Percentiles rank a stretch among this genome's conserved stretches.
Evolutionary conservation across 805 yeast species (phyloP).

Genomic region (Jamesozyma jinghongensis): DNA sequence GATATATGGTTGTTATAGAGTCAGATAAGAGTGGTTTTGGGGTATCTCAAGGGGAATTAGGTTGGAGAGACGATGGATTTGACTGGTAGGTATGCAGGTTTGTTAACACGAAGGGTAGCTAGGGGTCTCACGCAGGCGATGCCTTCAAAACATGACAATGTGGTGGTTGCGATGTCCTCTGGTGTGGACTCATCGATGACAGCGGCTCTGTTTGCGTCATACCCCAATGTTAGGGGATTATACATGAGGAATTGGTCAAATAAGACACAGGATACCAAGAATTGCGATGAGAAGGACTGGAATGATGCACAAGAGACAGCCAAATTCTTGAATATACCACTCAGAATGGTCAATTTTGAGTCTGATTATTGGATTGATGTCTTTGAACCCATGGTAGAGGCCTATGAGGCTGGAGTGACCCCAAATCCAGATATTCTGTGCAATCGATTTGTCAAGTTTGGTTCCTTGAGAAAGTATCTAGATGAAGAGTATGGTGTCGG

Average conservation of each 20-base stretch:
- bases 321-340: conserved; percentile 49
- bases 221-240: conserved; percentile 61
- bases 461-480: conserved; percentile 55
- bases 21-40: too few species aligned
- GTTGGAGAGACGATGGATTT: too few species aligned
- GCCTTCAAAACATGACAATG: conserved; percentile 48
- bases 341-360: conserved; percentile 76
- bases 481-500: conserved; percentile 30
- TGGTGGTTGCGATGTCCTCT: conserved; percentile 87
- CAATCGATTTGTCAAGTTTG: conserved; percentile 80
- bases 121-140: not conserved
- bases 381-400: conserved; percentile 81
- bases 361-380: conserved; percentile 89
- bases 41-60: too few species aligned
- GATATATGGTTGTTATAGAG: too few species aligned
- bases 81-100: not conserved
- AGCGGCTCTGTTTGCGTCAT: conserved; percentile 59
- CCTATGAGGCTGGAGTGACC: conserved; percentile 63
- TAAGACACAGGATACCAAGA: conserved; percentile 27
- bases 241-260: conserved; percentile 86
- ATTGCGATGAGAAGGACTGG: conserved; percentile 84
- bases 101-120: conserved; percentile 2
- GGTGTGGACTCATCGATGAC: conserved; percentile 94
- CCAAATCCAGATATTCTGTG: conserved; percentile 95
- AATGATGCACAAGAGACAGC: conserved; percentile 66